A percentile compares a stretch with the other conserved stretches of the same genome.
These are phyloP conservation scores for Rhodotorula graminis DNA, from an alignment of 768 basidiomycete genomes.

Conservation along the genomic window DNA sequence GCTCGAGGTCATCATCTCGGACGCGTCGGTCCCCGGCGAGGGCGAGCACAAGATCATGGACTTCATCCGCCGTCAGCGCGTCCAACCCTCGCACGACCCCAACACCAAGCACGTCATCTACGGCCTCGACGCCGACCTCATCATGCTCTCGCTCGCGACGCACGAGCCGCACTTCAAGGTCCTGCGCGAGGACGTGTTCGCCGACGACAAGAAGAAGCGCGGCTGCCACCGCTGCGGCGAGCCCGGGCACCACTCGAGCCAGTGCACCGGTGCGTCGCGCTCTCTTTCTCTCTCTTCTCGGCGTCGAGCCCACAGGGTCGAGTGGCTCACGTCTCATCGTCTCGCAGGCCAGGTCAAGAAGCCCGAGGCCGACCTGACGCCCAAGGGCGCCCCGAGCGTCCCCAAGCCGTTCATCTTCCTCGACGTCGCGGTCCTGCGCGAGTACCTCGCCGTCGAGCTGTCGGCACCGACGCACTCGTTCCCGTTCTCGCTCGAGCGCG, in stretches of 20 bases:
- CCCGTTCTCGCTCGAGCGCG: conserved; percentile 87
- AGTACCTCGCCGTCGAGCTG: conserved; percentile 95
- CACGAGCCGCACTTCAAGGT: conserved; percentile 98
- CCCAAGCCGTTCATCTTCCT: conserved; percentile 99
- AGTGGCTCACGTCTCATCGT: too few species aligned
- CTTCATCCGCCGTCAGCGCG: conserved; percentile 83
- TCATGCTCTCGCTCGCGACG: conserved; percentile 95
- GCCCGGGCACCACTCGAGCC: conserved; percentile 89
- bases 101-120: conserved; percentile 97
- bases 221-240: conserved; percentile 91
- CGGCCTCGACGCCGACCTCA: conserved; percentile 96
- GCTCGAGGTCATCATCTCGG: conserved; percentile 95
- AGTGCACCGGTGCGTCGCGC: conserved; percentile 65
- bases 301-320: too few species aligned
- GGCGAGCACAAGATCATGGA: conserved; percentile 99
- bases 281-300: too few species aligned
- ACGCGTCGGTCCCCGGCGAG: conserved; percentile 94
- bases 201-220: conserved; percentile 56
- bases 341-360: conserved; percentile 57
- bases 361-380: conserved; percentile 52
- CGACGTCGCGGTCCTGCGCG: conserved; percentile 88
- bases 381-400: conserved; percentile 53
- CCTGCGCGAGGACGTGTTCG: conserved; percentile 93
- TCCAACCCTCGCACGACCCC: conserved; percentile 81
- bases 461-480: conserved; percentile 71